Evolutionary conservation across 75 land plant genomes (phyloP).

Genomic region (Pinus albicaulis): DNA sequence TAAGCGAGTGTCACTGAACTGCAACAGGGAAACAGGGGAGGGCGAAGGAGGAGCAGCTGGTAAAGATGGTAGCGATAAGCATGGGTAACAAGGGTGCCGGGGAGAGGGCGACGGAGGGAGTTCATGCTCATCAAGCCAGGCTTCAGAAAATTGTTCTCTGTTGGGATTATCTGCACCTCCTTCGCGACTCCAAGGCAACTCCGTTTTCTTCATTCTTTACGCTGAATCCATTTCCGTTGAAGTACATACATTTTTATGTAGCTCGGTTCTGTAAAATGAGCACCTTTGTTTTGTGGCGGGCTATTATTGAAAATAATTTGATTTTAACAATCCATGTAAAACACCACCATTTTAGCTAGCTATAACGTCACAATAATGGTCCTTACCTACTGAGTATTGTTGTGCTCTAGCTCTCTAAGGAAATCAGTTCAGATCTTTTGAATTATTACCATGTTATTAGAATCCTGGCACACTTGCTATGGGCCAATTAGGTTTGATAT

Average conservation of each 20-base stretch:
- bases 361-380: background rate
- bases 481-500: no score
- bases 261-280: background rate
- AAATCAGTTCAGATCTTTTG: background rate
- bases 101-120: no score
- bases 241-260: background rate
- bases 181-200: slow-evolving; percentile 39
- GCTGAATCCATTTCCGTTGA: background rate
- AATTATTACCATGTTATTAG: background rate
- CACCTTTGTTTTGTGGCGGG: background rate
- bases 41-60: no score
- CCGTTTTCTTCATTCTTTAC: background rate
- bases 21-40: no score
- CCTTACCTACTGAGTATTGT: background rate
- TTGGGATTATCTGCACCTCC: slow-evolving; percentile 82
- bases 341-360: background rate
- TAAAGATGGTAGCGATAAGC: no score
- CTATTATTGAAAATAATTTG: background rate
- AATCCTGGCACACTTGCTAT: no score
- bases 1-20: no score
- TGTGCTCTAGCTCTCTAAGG: background rate
- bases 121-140: background rate
- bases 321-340: background rate
- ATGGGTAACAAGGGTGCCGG: no score
- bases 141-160: slow-evolving; percentile 75